Evolutionary conservation across 139 green algal genomes (phyloP).

Genomic region (Penium margaritaceum): DNA sequence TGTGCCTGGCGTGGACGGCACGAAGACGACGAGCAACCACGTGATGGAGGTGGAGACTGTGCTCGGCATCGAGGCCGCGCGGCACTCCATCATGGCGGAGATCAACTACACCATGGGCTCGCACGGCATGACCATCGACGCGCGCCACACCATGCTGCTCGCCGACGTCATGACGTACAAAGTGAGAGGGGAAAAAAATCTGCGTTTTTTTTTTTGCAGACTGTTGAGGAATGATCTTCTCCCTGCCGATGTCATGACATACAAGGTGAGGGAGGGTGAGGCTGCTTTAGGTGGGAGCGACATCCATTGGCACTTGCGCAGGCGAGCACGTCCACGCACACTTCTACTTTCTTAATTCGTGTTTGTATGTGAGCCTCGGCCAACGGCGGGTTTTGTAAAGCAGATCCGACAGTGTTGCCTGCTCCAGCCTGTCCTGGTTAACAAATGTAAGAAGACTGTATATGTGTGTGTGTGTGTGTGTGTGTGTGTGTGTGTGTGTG

Average conservation of each 20-base stretch:
- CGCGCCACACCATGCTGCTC: conserved; percentile 90
- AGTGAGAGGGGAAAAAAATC: too few relatives aligned
- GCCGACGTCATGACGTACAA: conserved; percentile 98
- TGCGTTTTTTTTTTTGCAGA: too few relatives aligned
- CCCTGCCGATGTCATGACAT: not conserved
- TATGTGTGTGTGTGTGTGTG: too few relatives aligned
- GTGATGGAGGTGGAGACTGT: conserved; percentile 74
- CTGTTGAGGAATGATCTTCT: too few relatives aligned
- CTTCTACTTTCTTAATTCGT: not conserved
- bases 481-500: too few relatives aligned
- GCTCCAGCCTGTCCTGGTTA: too few relatives aligned
- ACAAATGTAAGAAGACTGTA: too few relatives aligned
- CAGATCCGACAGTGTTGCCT: too few relatives aligned
- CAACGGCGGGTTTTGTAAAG: not conserved
- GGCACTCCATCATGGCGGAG: conserved; percentile 73
- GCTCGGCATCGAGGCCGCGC: conserved; percentile 89
- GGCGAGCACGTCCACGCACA: not conserved
- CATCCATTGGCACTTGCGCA: too few relatives aligned
- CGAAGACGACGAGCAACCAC: conserved; percentile 81
- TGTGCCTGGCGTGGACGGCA: conserved; percentile 68
- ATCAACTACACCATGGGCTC: conserved; percentile 83
- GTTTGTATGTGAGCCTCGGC: not conserved
- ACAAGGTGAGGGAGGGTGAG: not conserved
- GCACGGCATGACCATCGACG: conserved; percentile 93
- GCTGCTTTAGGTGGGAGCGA: too few relatives aligned